Conservation (phyloP, 306 rosid genomes). For the Begonia masoniana region DNA sequence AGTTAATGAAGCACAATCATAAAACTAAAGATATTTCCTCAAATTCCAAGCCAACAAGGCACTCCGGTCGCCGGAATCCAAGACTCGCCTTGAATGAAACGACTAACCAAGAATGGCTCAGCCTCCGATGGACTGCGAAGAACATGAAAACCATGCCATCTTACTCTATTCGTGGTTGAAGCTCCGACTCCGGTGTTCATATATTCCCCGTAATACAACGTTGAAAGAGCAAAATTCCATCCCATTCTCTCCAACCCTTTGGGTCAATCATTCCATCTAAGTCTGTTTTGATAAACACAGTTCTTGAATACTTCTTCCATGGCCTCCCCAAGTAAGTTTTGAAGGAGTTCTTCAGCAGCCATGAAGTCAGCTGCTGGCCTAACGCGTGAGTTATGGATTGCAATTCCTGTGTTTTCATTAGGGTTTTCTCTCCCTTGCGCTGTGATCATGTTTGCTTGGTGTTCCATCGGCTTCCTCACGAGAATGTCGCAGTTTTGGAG, state of each 20-base stretch:
- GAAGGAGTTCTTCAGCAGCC: neutral
- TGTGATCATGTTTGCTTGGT: constrained; percentile 47
- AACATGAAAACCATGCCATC: constrained; percentile 66
- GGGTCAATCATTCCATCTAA: constrained; percentile 43
- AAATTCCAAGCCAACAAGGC: constrained; percentile 35
- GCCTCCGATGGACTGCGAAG: constrained; percentile 23
- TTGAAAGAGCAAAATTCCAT: constrained; percentile 32
- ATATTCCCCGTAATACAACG: constrained; percentile 53
- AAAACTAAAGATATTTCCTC: neutral
- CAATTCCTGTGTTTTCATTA: constrained; percentile 22
- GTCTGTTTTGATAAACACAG: constrained; percentile 34
- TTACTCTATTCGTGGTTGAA: constrained; percentile 30
- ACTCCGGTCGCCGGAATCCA: constrained; percentile 57
- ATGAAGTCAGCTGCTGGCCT: constrained; percentile 11
- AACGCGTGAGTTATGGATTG: constrained; percentile 23
- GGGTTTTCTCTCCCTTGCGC: constrained; percentile 26
- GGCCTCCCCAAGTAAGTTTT: constrained; percentile 54
- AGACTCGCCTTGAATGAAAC: constrained; percentile 31
- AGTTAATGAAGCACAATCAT: no score
- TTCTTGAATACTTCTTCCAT: constrained; percentile 57
- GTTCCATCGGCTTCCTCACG: constrained; percentile 30
- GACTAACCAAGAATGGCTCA: constrained; percentile 16
- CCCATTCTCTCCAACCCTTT: constrained; percentile 54
- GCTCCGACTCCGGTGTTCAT: constrained; percentile 47
- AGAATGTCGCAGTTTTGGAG: constrained; percentile 55